Evolutionary conservation across 139 green algal species (phyloP).

Genomic region (Tetraselmis striata): DNA sequence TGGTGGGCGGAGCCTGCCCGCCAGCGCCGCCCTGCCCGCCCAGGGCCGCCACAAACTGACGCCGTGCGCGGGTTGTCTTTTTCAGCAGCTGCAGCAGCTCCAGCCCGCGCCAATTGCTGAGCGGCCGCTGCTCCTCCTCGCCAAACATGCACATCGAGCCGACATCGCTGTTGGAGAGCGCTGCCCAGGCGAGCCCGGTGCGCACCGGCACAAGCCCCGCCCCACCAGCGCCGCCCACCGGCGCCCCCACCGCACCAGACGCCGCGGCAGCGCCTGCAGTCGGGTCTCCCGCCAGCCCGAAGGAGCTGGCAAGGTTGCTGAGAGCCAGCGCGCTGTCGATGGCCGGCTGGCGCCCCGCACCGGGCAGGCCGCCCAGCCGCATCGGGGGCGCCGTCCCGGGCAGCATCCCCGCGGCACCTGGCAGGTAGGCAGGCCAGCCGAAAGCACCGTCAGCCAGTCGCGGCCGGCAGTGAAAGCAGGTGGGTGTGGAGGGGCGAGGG

Average conservation of each 20-base stretch:
- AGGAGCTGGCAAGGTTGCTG: conserved; percentile 9
- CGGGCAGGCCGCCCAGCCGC: background rate
- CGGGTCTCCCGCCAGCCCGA: background rate
- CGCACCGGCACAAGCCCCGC: conserved; percentile 42
- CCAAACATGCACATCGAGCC: background rate
- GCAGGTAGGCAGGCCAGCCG: no score
- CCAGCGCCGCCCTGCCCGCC: no score
- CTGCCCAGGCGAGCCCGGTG: conserved; percentile 51
- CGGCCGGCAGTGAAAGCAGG: no score
- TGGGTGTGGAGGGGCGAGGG: no score
- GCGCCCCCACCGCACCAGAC: background rate
- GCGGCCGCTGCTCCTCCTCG: conserved; percentile 2
- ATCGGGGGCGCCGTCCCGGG: background rate
- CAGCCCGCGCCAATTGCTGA: conserved; percentile 30
- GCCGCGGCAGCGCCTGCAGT: background rate
- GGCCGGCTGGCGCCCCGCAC: background rate
- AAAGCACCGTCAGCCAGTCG: no score
- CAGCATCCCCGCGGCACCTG: background rate
- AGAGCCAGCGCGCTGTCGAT: background rate
- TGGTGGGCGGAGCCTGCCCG: no score
- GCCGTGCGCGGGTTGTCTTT: conserved; percentile 19
- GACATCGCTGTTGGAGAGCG: conserved; percentile 8
- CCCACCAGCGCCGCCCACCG: background rate
- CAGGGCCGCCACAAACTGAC: no score
- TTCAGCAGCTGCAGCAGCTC: conserved; percentile 47